Evolutionary conservation across 805 yeast species (phyloP).

Genomic region (Monosporozyma unispora): DNA sequence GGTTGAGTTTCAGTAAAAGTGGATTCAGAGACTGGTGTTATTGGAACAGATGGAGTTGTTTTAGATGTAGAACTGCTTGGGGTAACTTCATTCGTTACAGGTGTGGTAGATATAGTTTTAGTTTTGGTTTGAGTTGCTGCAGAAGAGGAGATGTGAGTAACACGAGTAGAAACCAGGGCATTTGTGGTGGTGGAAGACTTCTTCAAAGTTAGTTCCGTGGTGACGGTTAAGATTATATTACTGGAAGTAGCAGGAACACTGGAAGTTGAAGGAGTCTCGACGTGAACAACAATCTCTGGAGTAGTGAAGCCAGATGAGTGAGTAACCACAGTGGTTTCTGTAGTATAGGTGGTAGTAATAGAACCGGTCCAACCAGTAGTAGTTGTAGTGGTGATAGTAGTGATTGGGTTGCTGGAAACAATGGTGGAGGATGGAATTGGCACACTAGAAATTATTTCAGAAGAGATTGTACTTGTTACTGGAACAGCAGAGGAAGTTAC

Average conservation of each 20-base stretch:
- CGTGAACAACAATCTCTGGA: constrained; percentile 10
- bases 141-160: constrained; percentile 2
- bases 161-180: constrained; percentile 2
- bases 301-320: constrained; percentile 4
- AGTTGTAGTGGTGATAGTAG: constrained; percentile 3
- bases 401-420: background rate
- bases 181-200: constrained; percentile 4
- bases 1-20: background rate
- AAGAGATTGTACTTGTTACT: no score
- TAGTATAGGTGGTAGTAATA: constrained; percentile 8
- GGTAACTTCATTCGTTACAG: background rate
- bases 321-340: constrained; percentile 3
- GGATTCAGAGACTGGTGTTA: background rate
- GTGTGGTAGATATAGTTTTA: background rate
- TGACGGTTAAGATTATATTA: constrained; percentile 9
- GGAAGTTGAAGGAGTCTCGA: constrained; percentile 10
- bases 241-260: constrained; percentile 6
- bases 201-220: constrained; percentile 9
- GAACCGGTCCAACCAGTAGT: constrained; percentile 10
- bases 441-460: no score
- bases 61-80: no score
- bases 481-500: no score
- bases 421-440: no score
- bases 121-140: constrained; percentile 5
- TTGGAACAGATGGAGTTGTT: background rate